Evolutionary conservation across 129 eudicot genomes (phyloP).

Genomic region (Flaveria ramosissima): DNA sequence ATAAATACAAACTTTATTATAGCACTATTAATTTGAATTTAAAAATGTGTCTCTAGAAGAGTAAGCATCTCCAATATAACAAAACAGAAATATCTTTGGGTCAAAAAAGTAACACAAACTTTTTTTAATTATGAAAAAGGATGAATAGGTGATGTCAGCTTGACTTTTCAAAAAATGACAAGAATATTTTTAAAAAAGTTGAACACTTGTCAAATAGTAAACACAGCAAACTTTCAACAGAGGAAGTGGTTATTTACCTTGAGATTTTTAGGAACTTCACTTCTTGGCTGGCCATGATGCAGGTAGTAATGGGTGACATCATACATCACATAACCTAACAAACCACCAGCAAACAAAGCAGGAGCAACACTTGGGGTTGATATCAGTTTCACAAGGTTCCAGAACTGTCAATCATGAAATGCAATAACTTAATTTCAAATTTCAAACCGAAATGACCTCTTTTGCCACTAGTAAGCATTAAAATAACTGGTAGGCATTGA

Average conservation of each 20-base stretch:
- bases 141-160: not conserved
- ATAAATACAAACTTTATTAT: not conserved
- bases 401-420: conserved; percentile 55
- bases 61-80: not conserved
- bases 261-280: conserved; percentile 57
- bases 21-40: not conserved
- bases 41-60: not conserved
- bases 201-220: not conserved
- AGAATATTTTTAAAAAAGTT: not conserved
- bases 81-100: not conserved
- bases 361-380: conserved; percentile 65
- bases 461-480: not conserved
- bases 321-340: conserved; percentile 84
- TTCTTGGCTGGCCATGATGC: conserved; percentile 88
- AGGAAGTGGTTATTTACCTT: conserved; percentile 52
- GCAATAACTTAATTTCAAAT: conserved; percentile 22
- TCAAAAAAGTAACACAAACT: not conserved
- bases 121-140: not conserved
- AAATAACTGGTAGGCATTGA: not conserved
- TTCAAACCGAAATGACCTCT: not conserved
- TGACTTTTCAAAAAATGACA: not conserved
- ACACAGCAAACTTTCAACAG: not conserved
- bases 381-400: conserved; percentile 58
- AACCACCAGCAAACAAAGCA: conserved; percentile 75
- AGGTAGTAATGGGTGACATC: conserved; percentile 89